phyloP scores from a whole-genome alignment of 2,329 filamentous ascomycete genomes.

The Amylocarpus encephaloides region DNA sequence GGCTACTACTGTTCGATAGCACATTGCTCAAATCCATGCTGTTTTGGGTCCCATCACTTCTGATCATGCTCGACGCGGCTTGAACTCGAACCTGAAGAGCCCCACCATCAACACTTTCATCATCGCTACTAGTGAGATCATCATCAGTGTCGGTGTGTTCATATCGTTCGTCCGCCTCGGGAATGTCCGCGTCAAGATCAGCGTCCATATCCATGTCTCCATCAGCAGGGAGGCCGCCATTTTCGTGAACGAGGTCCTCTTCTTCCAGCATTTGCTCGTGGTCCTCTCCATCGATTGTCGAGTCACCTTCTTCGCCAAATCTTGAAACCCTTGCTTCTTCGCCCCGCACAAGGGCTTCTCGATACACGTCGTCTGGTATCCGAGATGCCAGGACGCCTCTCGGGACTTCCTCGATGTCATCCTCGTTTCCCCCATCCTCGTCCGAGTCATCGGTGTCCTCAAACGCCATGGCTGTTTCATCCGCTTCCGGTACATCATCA shows the following conservation, averaged over 20 bases:
- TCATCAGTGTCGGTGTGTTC: conserved; percentile 74
- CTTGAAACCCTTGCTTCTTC: conserved; percentile 40
- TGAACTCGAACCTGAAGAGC: conserved; percentile 14
- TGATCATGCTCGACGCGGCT: conserved; percentile 27
- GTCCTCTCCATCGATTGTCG: conserved; percentile 50
- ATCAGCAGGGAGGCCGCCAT: conserved; percentile 29
- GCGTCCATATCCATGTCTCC: conserved; percentile 53
- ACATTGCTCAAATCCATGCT: conserved; percentile 28
- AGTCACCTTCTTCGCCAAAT: conserved; percentile 39
- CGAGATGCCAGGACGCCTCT: conserved; percentile 33
- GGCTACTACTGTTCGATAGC: conserved; percentile 24
- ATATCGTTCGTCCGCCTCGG: conserved; percentile 60
- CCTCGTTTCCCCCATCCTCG: conserved; percentile 30
- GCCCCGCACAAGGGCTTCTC: conserved; percentile 49
- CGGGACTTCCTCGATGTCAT: conserved; percentile 31
- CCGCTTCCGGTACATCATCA: conserved; percentile 65
- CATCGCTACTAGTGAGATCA: conserved; percentile 47
- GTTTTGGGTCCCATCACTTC: conserved; percentile 32
- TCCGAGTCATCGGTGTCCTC: conserved; percentile 37
- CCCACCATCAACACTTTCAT: conserved; percentile 36
- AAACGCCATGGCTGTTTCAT: conserved; percentile 22
- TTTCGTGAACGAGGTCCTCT: conserved; percentile 45
- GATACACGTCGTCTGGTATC: conserved; percentile 55
- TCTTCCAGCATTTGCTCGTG: conserved; percentile 56
- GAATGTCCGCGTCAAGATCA: conserved; percentile 67